Evolutionary conservation across 495 filamentous ascomycete genomes (phyloP), one percentile per base, ranked within the genome.

Genomic region (Aspergillus saccharolyticus): DNA sequence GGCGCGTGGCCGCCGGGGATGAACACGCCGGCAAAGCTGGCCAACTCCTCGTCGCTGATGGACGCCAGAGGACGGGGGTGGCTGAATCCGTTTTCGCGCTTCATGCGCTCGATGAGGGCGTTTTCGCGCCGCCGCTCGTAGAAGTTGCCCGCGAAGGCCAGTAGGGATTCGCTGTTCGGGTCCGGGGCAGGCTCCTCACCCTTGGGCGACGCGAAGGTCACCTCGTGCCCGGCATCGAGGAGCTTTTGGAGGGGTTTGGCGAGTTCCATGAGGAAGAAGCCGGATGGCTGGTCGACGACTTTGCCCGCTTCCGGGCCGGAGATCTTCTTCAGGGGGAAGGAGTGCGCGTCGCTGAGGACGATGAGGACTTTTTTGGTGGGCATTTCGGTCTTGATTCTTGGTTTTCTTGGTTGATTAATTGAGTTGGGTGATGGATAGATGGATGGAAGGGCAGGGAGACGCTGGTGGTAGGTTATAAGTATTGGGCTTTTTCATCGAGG

Each of bases 201-300:
- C 17, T 66, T 57, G 0, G 74, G 71, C 0, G 67, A 68, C 16
- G 73, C 73, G 54, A 77, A 77, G 39, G 71, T 74, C 4, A 74
- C 62, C 51, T 72, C 63, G 47, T 71, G 72, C 16, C 68, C 68
- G 25, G 64, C 61, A 12, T 70, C 67, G 44, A 78, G 73, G 28
- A 78, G 60, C 16, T 67, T 63, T 15, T 64, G 58, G 0, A 78
- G 66, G 0, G 74, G 75, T 53, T 74, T 73, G 18, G 74, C 70
- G 33, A 77, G 70, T 54, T 78, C 75, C 55, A 72, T 73, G 14
- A 78, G 69, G 66, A 78, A 77, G 62, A 73, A 76, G 2, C 75
- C 75, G 3, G 71, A 67, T 5, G 69, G 70, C 44, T 76, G 70
- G 18, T 70, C 53, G 49, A 72, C 52, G n/a, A 55, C 55, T 48